A percentile compares a stretch with the other conserved stretches of the same genome.
Evolutionary conservation across 2,329 filamentous ascomycete genomes (phyloP).

Genomic region (Helminthosporium solani): DNA sequence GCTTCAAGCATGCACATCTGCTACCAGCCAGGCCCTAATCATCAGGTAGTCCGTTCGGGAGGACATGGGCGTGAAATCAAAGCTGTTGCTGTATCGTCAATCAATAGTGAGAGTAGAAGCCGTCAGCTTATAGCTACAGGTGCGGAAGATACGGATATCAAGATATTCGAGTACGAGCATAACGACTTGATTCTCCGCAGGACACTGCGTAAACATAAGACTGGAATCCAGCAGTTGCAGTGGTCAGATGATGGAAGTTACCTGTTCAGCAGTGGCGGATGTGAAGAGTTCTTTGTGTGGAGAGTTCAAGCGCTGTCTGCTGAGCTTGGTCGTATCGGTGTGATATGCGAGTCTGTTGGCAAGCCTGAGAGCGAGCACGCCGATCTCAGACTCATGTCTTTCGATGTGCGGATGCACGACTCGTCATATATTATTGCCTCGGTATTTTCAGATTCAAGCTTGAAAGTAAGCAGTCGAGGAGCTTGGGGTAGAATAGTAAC

Average conservation of each 20-base stretch:
- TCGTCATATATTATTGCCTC: constrained; percentile 63
- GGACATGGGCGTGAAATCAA: constrained; percentile 88
- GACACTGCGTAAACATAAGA: constrained; percentile 73
- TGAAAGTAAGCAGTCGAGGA: constrained; percentile 53
- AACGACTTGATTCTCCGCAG: constrained; percentile 54
- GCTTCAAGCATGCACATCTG: constrained; percentile 56
- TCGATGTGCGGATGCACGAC: constrained; percentile 56
- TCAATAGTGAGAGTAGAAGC: background rate
- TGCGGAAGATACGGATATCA: constrained; percentile 71
- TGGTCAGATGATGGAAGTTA: constrained; percentile 69
- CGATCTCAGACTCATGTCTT: constrained; percentile 80
- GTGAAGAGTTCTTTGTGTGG: constrained; percentile 91
- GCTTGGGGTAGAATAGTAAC: background rate
- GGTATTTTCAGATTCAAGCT: constrained; percentile 79
- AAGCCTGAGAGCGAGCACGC: constrained; percentile 51
- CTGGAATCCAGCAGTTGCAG: constrained; percentile 76
- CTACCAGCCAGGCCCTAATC: constrained; percentile 44
- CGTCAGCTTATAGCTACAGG: constrained; percentile 62
- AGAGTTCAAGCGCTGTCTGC: constrained; percentile 57
- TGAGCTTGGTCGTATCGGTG: constrained; percentile 51
- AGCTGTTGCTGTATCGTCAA: constrained; percentile 52
- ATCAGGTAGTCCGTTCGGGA: constrained; percentile 61
- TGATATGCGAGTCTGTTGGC: constrained; percentile 54
- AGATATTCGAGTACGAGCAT: constrained; percentile 61
- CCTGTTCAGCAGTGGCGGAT: constrained; percentile 83